A percentile compares a stretch with the other conserved stretches of the same genome.
Conservation (phyloP, 1,284 basidiomycete species). For the Inonotus hispidus region DNA sequence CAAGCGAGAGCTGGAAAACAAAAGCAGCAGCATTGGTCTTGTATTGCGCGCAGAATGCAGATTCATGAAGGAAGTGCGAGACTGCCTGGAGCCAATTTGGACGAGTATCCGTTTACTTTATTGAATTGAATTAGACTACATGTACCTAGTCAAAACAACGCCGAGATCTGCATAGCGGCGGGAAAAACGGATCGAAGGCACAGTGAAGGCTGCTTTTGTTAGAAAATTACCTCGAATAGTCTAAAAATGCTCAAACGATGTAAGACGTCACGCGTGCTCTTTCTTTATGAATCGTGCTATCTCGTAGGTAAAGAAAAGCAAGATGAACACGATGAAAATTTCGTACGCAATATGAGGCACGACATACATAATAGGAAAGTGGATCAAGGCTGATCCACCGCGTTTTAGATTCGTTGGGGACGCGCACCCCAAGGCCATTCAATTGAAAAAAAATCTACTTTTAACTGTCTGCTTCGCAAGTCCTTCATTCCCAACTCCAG, state of each 20-base stretch:
- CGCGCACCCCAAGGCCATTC: background rate
- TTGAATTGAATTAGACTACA: no score
- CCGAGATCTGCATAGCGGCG: background rate
- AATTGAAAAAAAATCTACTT: background rate
- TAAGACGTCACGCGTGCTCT: background rate
- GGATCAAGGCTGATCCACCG: background rate
- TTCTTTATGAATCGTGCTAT: background rate
- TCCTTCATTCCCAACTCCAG: background rate
- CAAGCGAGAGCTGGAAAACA: no score
- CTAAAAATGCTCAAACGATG: background rate
- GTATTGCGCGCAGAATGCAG: no score
- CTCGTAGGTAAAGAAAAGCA: background rate
- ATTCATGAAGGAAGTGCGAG: no score
- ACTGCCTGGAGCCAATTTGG: no score
- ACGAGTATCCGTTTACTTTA: no score
- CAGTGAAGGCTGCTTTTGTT: background rate
- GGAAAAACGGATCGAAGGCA: background rate
- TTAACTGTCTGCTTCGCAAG: background rate
- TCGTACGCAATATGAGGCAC: no score
- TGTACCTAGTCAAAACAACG: no score
- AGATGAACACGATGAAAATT: no score
- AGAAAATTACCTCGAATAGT: background rate
- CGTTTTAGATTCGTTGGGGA: slow-evolving; percentile 1
- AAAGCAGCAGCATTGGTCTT: no score
- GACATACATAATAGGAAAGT: background rate